Conservation (phyloP, 2,329 filamentous ascomycete genomes). For the Hyphodiscus sp. region DNA sequence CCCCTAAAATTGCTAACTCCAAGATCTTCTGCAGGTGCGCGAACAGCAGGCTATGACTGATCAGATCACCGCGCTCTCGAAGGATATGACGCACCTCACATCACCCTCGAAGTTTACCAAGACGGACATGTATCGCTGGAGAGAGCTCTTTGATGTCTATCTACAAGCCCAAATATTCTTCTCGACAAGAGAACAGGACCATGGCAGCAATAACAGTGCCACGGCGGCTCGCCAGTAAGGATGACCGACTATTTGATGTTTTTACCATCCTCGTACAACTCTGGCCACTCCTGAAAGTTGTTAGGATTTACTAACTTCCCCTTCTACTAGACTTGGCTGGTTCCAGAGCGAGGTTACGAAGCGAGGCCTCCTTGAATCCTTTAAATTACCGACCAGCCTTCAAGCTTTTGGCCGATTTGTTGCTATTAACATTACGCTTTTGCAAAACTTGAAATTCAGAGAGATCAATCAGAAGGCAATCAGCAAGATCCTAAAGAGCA, state of each 20-base stretch:
- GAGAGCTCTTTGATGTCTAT: slow-evolving; percentile 76
- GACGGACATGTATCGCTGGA: slow-evolving; percentile 68
- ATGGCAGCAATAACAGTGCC: slow-evolving; percentile 58
- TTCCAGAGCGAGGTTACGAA: slow-evolving; percentile 64
- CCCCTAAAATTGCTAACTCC: slow-evolving; percentile 30
- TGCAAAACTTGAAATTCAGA: slow-evolving; percentile 77
- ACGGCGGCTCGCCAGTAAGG: slow-evolving; percentile 59
- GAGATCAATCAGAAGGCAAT: slow-evolving; percentile 76
- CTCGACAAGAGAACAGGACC: slow-evolving; percentile 65
- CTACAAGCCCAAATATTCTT: slow-evolving; percentile 77
- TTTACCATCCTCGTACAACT: no score
- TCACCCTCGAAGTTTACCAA: slow-evolving; percentile 56
- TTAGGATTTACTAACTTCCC: no score
- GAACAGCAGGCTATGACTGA: slow-evolving; percentile 58
- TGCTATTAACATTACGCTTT: slow-evolving; percentile 64
- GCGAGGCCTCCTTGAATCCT: slow-evolving; percentile 50
- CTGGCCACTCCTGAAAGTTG: no score
- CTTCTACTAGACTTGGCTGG: slow-evolving; percentile 24
- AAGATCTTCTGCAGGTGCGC: slow-evolving; percentile 55
- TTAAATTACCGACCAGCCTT: slow-evolving; percentile 61
- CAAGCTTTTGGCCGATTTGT: slow-evolving; percentile 62
- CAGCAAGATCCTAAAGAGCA: slow-evolving; percentile 79
- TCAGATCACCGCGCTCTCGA: slow-evolving; percentile 59
- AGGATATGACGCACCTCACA: slow-evolving; percentile 54
- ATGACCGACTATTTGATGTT: slow-evolving; percentile 21